These are phyloP conservation scores for Botrytis squamosa DNA, from an alignment of 2,329 filamentous ascomycete species.

Conservation along the genomic window DNA sequence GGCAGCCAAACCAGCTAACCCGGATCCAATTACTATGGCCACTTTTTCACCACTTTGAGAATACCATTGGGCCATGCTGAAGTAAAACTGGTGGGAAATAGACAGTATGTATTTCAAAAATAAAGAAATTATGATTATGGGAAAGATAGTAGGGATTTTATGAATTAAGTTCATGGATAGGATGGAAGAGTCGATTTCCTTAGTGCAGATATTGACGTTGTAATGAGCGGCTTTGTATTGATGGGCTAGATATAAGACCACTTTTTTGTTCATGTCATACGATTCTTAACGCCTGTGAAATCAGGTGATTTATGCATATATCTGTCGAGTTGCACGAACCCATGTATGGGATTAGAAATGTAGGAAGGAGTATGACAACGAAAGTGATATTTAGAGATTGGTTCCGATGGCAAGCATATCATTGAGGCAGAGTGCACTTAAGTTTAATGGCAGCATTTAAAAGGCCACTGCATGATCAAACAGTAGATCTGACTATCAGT, in stretches of 20 bases:
- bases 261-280: slow-evolving; percentile 4
- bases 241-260: slow-evolving; percentile 1
- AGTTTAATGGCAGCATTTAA: background rate
- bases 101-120: background rate
- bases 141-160: background rate
- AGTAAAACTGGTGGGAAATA: background rate
- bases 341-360: background rate
- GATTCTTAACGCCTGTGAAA: background rate
- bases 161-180: background rate
- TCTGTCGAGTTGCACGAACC: background rate
- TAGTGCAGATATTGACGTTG: background rate
- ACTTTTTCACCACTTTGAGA: background rate
- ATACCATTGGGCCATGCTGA: background rate
- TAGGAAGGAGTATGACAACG: background rate
- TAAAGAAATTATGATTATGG: background rate
- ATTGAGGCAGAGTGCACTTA: background rate
- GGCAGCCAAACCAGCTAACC: slow-evolving; percentile 61
- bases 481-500: background rate
- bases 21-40: slow-evolving; percentile 63
- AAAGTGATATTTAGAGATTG: background rate
- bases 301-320: background rate
- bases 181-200: background rate
- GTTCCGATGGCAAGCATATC: background rate
- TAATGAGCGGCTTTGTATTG: background rate
- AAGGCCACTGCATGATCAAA: background rate